These are phyloP conservation scores for Epithele typhae DNA, from an alignment of 768 basidiomycete genomes.

Conservation along the genomic window DNA sequence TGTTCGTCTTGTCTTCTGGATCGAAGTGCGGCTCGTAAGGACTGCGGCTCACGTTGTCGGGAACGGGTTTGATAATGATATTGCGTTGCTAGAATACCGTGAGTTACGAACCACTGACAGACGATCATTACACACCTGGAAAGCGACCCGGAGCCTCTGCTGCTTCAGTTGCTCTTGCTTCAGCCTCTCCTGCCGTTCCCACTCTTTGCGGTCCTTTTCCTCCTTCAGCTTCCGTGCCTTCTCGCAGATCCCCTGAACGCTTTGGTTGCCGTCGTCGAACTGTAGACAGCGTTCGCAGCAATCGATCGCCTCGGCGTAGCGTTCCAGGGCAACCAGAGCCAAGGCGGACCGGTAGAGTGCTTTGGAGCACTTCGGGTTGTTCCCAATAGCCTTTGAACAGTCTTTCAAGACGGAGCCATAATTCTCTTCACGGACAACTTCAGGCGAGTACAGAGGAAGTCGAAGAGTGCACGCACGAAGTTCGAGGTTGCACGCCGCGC, in stretches of 20 bases:
- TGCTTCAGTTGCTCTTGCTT: conserved; percentile 50
- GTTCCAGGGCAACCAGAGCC: conserved; percentile 70
- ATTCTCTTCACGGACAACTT: conserved; percentile 58
- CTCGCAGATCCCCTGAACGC: conserved; percentile 46
- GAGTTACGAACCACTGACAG: not conserved
- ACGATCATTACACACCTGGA: conserved; percentile 47
- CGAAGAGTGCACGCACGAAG: conserved; percentile 47
- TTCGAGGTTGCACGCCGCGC: conserved; percentile 91
- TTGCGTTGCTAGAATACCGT: conserved; percentile 61
- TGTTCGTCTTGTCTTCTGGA: conserved; percentile 52
- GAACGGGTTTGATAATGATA: conserved; percentile 51
- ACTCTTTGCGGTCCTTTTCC: conserved; percentile 47
- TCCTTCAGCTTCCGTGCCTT: conserved; percentile 42
- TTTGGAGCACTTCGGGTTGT: conserved; percentile 70
- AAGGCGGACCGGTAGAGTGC: conserved; percentile 82
- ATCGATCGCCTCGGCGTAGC: conserved; percentile 79
- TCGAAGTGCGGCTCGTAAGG: conserved; percentile 66
- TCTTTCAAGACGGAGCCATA: conserved; percentile 84
- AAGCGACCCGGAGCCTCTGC: conserved; percentile 49
- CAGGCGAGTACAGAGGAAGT: conserved; percentile 2
- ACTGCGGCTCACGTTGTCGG: conserved; percentile 44
- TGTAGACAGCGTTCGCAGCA: conserved; percentile 67
- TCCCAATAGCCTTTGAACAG: conserved; percentile 63
- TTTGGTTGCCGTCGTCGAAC: conserved; percentile 54
- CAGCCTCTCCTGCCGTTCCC: conserved; percentile 45